Evolutionary conservation across 2,329 filamentous ascomycete genomes (phyloP).

Genomic region (Xylariomycetidae sp.): DNA sequence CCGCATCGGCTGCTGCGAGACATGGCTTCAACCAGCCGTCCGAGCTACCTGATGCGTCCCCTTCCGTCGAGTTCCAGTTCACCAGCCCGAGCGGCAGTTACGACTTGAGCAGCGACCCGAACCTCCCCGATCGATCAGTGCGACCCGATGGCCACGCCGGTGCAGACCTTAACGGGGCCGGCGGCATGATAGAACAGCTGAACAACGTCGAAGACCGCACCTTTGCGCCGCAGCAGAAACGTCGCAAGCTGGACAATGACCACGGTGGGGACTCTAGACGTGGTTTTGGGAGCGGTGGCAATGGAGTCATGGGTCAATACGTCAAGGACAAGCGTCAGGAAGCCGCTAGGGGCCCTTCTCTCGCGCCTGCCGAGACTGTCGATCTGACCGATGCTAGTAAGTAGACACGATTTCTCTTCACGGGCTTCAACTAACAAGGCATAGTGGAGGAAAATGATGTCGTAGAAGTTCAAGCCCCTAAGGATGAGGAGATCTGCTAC

Average conservation of each 20-base stretch:
- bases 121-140: constrained; percentile 7
- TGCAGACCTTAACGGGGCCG: constrained; percentile 37
- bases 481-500: constrained; percentile 70
- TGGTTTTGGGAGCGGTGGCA: constrained; percentile 40
- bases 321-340: constrained; percentile 55
- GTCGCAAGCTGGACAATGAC: constrained; percentile 49
- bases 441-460: constrained; percentile 51
- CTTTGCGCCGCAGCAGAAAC: constrained; percentile 55
- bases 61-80: constrained; percentile 37
- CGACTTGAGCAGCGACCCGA: constrained; percentile 11
- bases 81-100: constrained; percentile 23
- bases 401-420: too few relatives aligned
- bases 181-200: constrained; percentile 65
- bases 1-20: constrained; percentile 11
- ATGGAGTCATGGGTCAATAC: constrained; percentile 58
- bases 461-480: constrained; percentile 51
- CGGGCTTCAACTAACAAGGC: constrained; percentile 17
- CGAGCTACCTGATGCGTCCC: constrained; percentile 22
- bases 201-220: constrained; percentile 67
- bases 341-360: constrained; percentile 23
- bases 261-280: constrained; percentile 36
- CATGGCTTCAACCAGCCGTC: constrained; percentile 15
- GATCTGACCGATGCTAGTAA: constrained; percentile 49
- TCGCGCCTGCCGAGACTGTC: constrained; percentile 38
- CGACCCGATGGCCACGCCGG: background rate